A percentile compares a stretch with the other conserved stretches of the same genome.
These are phyloP conservation scores for Auxenochlorella protothecoides DNA, from an alignment of 139 green algal genomes.

Conservation along the genomic window DNA sequence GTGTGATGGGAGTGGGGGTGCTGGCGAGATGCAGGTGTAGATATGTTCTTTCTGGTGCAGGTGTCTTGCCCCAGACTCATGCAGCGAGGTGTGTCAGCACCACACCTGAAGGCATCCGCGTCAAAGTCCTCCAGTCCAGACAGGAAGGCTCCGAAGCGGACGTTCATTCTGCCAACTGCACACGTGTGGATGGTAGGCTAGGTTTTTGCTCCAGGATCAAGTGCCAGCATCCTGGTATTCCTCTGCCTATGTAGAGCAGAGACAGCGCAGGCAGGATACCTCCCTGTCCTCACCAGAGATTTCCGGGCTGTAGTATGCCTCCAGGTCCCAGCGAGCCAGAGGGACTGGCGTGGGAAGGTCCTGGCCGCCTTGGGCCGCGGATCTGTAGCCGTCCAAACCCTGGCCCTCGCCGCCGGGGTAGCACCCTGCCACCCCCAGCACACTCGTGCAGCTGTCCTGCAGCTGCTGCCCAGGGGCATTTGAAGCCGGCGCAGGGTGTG, in stretches of 20 bases:
- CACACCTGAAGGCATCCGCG: constrained; percentile 19
- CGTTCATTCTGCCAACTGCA: constrained; percentile 36
- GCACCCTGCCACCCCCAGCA: too few species aligned
- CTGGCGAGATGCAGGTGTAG: neutral
- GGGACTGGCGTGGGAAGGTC: constrained; percentile 5
- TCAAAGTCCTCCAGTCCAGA: constrained; percentile 46
- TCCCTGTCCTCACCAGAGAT: neutral
- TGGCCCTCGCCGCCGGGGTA: too few species aligned
- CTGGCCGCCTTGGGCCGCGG: too few species aligned
- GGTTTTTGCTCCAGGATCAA: too few species aligned
- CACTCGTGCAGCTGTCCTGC: too few species aligned
- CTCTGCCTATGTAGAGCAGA: neutral
- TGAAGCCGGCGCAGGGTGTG: neutral
- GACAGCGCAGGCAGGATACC: neutral
- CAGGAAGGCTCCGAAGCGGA: constrained; percentile 52
- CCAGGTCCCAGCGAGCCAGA: constrained; percentile 12
- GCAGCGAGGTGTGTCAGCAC: too few species aligned
- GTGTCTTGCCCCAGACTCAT: too few species aligned
- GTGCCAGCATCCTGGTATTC: too few species aligned
- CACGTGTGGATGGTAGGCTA: neutral
- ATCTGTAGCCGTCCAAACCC: too few species aligned
- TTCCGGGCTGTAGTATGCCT: constrained; percentile 6
- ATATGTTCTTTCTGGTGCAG: too few species aligned
- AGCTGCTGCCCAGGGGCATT: constrained; percentile 1
- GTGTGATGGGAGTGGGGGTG: neutral